Base-by-base conservation (phyloP, 352 stramenopile species). In the Phytophthora melonis region DNA sequence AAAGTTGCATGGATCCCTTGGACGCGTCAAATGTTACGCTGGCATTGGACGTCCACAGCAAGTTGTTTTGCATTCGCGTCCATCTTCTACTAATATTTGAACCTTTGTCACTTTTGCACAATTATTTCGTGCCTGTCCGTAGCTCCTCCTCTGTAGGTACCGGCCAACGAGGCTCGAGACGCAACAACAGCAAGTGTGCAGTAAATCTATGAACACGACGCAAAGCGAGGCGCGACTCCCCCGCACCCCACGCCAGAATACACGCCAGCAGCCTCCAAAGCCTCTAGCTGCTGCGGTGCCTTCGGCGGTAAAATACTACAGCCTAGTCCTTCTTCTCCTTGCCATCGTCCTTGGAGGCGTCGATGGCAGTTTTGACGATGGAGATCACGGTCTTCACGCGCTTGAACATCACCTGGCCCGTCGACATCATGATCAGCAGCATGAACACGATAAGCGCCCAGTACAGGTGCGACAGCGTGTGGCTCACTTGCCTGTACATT, bases 401-500 rank as follows among this genome's bases (percentile, higher is more conserved):
- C 70, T 91, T 89, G 74, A 93, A 89, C 86, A 96, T 94, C n/a
- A 94, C 86, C 68, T 93, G 88, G 45, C 87, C 89, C 13, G 89
- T 94, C 4, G 87, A 93, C 68, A 85, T 82, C 72, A 87, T 92
- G 74, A 96, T 93, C 50, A 94, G 74, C 61, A 93, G 81, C 89
- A 94, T 96, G 70, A 94, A 96, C 58, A 94, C 87, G 55, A 94
- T 93, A 71, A 96, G 83, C 25, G 89, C 89, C 89, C 89, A 96
- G 74, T 96, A 96, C 66, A 96, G 66, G 70, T 96, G 88, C 66
- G 87, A 92, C 45, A 96, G 74, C 58, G 89, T 96, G 65, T 84
- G 81, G 82, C 89, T 96, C 71, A 96, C 89, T 78, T 96, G 84
- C 72, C 89, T 95, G 70, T 21, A 79, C 11, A 43, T 63, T 45